phyloP scores from a whole-genome alignment of 257 asterid genomes.

The Nicotiana tomentosiformis region DNA sequence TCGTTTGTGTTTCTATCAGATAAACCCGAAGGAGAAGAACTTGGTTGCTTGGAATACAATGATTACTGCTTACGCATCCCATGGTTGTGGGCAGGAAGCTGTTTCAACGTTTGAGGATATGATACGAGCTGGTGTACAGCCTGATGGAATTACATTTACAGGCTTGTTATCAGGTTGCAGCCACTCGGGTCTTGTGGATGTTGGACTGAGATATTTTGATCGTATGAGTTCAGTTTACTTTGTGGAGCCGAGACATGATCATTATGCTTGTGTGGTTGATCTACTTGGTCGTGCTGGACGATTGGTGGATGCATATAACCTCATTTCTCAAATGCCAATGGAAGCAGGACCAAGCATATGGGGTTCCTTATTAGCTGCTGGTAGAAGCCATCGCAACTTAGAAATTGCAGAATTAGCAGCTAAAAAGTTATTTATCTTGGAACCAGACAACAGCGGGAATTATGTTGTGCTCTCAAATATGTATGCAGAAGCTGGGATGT shows the following conservation, averaged over 20 bases:
- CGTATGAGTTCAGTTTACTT: slow-evolving; percentile 40
- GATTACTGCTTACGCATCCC: slow-evolving; percentile 75
- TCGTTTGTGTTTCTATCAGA: slow-evolving; percentile 44
- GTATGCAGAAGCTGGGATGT: slow-evolving; percentile 84
- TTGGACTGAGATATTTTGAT: slow-evolving; percentile 58
- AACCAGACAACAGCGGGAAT: slow-evolving; percentile 72
- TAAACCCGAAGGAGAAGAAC: slow-evolving; percentile 33
- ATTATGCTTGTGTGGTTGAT: slow-evolving; percentile 72
- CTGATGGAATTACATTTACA: slow-evolving; percentile 71
- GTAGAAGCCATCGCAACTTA: slow-evolving; percentile 55
- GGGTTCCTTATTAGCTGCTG: slow-evolving; percentile 79
- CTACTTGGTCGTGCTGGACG: slow-evolving; percentile 78
- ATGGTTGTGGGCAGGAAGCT: slow-evolving; percentile 54
- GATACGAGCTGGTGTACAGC: slow-evolving; percentile 49
- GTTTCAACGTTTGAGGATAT: slow-evolving; percentile 52
- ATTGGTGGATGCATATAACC: slow-evolving; percentile 59
- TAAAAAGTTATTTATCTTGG: slow-evolving; percentile 47
- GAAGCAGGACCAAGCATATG: slow-evolving; percentile 68
- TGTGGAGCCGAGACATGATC: slow-evolving; percentile 57
- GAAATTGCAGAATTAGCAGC: slow-evolving; percentile 85
- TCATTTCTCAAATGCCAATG: slow-evolving; percentile 61
- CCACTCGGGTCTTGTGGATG: slow-evolving; percentile 78
- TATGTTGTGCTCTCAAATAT: slow-evolving; percentile 67
- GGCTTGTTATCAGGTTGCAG: slow-evolving; percentile 77
- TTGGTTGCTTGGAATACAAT: slow-evolving; percentile 74